phyloP scores from a whole-genome alignment of 257 asterid species.

The Solanum clarkiae region DNA sequence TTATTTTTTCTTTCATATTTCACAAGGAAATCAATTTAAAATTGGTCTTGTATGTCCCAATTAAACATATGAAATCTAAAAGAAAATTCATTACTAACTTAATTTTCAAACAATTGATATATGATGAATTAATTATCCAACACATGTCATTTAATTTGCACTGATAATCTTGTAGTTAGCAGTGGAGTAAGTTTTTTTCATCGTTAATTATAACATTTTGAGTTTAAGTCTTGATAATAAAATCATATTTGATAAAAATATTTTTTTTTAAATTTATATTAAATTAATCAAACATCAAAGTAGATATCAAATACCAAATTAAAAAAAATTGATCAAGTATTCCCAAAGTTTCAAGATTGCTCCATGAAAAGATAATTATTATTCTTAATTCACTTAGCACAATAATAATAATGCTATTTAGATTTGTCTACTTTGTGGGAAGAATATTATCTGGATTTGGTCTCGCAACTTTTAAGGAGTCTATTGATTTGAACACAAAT shows the following conservation, averaged over 20 bases:
- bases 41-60: not conserved
- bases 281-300: not conserved
- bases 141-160: not conserved
- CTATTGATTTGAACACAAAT: too few relatives aligned
- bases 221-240: not conserved
- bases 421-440: not conserved
- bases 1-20: not conserved
- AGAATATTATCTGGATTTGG: not conserved
- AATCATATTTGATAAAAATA: not conserved
- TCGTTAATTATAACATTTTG: not conserved
- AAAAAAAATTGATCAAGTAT: not conserved
- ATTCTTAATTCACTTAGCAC: not conserved
- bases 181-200: too few relatives aligned
- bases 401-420: not conserved
- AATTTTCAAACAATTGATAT: not conserved
- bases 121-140: not conserved
- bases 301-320: not conserved
- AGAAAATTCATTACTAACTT: not conserved
- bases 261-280: not conserved
- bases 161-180: not conserved
- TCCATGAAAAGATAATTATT: not conserved
- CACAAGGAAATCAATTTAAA: not conserved
- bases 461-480: not conserved
- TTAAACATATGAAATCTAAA: not conserved
- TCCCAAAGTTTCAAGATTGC: not conserved